phyloP scores from a whole-genome alignment of 768 basidiomycete genomes.

The Chiua virens region DNA sequence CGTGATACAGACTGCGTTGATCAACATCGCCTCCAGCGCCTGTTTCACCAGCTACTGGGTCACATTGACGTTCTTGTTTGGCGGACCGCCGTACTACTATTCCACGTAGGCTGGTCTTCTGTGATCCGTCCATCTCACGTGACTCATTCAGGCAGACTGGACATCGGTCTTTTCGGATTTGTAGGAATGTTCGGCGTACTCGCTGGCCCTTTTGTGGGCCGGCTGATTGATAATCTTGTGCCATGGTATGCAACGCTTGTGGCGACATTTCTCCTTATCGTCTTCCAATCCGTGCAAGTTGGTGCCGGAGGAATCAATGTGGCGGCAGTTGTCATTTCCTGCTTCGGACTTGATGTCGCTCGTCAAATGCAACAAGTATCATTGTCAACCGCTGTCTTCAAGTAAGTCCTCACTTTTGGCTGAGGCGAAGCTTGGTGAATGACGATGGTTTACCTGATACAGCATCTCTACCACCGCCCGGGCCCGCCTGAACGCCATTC shows the following conservation, averaged over 20 bases:
- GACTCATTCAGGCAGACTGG: slow-evolving; percentile 33
- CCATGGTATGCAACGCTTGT: slow-evolving; percentile 77
- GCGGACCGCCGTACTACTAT: slow-evolving; percentile 72
- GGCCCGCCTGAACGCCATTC: slow-evolving; percentile 74
- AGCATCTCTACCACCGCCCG: slow-evolving; percentile 48
- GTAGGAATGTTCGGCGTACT: slow-evolving; percentile 72
- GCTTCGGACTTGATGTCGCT: slow-evolving; percentile 71
- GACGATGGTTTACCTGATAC: background rate
- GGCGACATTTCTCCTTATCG: slow-evolving; percentile 44
- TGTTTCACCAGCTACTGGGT: slow-evolving; percentile 69
- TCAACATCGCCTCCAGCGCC: slow-evolving; percentile 59
- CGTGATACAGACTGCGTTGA: slow-evolving; percentile 64
- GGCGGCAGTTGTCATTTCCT: slow-evolving; percentile 66
- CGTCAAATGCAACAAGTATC: slow-evolving; percentile 76
- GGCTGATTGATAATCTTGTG: slow-evolving; percentile 64
- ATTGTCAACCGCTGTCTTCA: slow-evolving; percentile 57
- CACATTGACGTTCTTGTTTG: slow-evolving; percentile 79
- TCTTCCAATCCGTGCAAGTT: slow-evolving; percentile 63
- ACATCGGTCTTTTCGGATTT: slow-evolving; percentile 74
- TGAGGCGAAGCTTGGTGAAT: slow-evolving; percentile 4
- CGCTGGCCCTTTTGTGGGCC: slow-evolving; percentile 68
- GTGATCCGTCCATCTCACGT: background rate
- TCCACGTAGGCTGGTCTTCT: slow-evolving; percentile 49
- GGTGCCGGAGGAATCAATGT: slow-evolving; percentile 70
- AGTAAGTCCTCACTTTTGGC: slow-evolving; percentile 33